These are phyloP conservation scores for Suillus decipiens DNA, from an alignment of 768 basidiomycete species.

Conservation along the genomic window DNA sequence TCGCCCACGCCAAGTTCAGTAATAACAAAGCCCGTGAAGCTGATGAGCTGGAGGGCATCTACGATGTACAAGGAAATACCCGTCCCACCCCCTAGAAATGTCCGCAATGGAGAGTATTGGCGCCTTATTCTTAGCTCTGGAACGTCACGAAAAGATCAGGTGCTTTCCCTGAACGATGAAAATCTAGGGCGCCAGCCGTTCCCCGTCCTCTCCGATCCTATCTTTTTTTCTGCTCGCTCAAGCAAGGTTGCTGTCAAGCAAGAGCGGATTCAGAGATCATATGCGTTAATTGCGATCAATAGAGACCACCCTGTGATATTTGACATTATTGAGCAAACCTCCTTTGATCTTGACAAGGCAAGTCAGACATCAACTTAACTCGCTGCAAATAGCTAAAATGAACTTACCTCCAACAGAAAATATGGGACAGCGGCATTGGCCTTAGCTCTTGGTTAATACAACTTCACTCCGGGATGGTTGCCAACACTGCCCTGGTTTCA, in stretches of 20 bases:
- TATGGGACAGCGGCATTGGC: slow-evolving; percentile 94
- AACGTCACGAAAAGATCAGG: slow-evolving; percentile 26
- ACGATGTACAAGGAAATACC: slow-evolving; percentile 77
- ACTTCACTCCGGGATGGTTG: slow-evolving; percentile 25
- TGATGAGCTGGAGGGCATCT: slow-evolving; percentile 71
- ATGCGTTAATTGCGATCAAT: slow-evolving; percentile 36
- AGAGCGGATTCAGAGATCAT: slow-evolving; percentile 64
- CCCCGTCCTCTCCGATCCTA: slow-evolving; percentile 70
- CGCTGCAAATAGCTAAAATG: neutral
- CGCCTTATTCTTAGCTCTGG: slow-evolving; percentile 58
- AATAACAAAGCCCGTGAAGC: slow-evolving; percentile 51
- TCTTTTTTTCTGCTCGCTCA: slow-evolving; percentile 42
- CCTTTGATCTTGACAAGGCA: slow-evolving; percentile 94
- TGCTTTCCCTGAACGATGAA: slow-evolving; percentile 45
- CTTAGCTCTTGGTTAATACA: slow-evolving; percentile 74
- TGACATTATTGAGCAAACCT: slow-evolving; percentile 74
- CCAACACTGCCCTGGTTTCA: slow-evolving; percentile 13
- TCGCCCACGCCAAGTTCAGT: slow-evolving; percentile 20
- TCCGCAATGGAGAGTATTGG: slow-evolving; percentile 60
- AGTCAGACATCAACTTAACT: slow-evolving; percentile 16
- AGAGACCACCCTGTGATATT: slow-evolving; percentile 36
- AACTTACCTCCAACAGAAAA: slow-evolving; percentile 62
- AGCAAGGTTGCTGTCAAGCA: slow-evolving; percentile 51
- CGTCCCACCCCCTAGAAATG: slow-evolving; percentile 60
- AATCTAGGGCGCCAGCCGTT: slow-evolving; percentile 50